Percentiles rank a stretch among this genome's conserved stretches.
Evolutionary conservation across 345 rosid genomes (phyloP).

Genomic region (Gossypium stocksii): DNA sequence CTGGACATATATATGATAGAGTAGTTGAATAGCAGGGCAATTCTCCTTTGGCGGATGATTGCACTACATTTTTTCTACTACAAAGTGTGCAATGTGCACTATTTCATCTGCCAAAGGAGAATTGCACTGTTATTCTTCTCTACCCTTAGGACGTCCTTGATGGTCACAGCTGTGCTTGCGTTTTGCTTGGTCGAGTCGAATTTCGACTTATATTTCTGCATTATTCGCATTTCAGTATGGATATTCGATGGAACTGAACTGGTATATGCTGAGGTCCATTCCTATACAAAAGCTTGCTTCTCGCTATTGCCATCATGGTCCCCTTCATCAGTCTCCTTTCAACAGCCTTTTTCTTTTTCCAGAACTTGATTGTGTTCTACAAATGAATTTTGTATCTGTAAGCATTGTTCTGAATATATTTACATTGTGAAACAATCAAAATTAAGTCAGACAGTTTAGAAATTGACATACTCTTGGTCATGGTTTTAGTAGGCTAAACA

Average conservation of each 20-base stretch:
- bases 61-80: background rate
- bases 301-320: constrained; percentile 27
- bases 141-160: constrained; percentile 12
- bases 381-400: background rate
- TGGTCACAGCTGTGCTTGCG: background rate
- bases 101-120: constrained; percentile 38
- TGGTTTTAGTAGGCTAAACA: background rate
- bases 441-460: background rate
- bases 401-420: background rate
- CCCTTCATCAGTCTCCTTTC: constrained; percentile 21
- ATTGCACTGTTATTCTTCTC: constrained; percentile 39
- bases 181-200: background rate
- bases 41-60: constrained; percentile 52
- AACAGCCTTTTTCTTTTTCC: constrained; percentile 18
- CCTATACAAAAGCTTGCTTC: constrained; percentile 21
- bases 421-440: background rate
- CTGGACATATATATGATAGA: constrained; percentile 5
- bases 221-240: constrained; percentile 33
- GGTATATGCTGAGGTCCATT: constrained; percentile 34
- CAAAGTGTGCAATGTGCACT: background rate
- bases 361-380: background rate
- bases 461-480: background rate
- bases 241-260: constrained; percentile 23
- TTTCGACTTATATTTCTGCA: constrained; percentile 16
- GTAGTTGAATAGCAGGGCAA: constrained; percentile 45